phyloP scores from a whole-genome alignment of 139 green algal species.

The Yamagishiella unicocca region DNA sequence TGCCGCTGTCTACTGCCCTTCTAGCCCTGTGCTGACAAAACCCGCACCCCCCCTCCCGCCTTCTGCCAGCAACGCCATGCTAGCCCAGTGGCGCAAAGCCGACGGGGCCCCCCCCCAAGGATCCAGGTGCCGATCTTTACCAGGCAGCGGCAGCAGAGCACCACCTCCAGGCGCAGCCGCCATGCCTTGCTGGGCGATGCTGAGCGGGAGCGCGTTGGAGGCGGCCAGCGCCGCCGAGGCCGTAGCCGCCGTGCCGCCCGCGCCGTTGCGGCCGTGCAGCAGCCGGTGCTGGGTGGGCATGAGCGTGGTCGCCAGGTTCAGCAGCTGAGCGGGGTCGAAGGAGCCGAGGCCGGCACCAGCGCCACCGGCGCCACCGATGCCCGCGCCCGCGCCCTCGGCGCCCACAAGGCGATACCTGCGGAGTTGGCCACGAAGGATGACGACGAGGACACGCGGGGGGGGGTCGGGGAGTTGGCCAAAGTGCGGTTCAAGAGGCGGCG shows the following conservation, averaged over 20 bases:
- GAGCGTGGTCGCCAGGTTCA: conserved; percentile 26
- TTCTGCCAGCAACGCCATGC: too few relatives aligned
- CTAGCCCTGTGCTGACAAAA: too few relatives aligned
- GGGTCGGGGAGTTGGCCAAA: too few relatives aligned
- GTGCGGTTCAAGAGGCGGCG: too few relatives aligned
- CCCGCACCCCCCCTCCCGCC: too few relatives aligned
- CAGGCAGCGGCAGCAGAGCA: background rate
- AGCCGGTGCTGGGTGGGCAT: conserved; percentile 59
- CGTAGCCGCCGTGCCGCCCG: background rate
- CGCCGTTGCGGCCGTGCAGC: background rate
- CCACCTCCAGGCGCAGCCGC: background rate
- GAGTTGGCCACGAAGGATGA: too few relatives aligned
- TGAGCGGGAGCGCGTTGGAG: conserved; percentile 21
- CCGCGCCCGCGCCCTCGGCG: background rate
- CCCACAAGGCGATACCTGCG: conserved; percentile 21
- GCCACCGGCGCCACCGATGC: background rate
- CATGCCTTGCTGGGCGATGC: background rate
- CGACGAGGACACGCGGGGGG: too few relatives aligned
- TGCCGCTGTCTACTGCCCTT: too few relatives aligned
- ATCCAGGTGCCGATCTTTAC: too few relatives aligned
- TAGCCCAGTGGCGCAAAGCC: too few relatives aligned
- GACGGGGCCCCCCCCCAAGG: too few relatives aligned
- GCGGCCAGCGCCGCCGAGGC: conserved; percentile 33
- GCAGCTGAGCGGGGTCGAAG: conserved; percentile 21
- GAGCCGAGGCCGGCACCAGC: background rate